Base-by-base conservation (phyloP, 2,329 filamentous ascomycete genomes). In the Aspergillus ochraceoroseus region DNA sequence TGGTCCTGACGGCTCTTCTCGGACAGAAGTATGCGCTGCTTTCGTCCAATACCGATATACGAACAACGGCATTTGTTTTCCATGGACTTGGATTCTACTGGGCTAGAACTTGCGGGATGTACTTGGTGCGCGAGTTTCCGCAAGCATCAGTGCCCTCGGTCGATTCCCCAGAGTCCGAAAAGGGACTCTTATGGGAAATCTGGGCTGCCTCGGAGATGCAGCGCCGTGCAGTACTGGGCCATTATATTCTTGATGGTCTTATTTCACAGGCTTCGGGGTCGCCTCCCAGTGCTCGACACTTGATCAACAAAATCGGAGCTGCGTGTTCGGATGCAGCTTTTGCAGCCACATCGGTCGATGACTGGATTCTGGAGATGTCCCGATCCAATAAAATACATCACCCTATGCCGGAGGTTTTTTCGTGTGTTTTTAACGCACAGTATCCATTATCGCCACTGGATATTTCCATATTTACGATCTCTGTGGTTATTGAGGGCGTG, bases 21-120 rank as follows among this genome's bases (percentile, higher is more conserved):
- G 46, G 50, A 1, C 48, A 48, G 19, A 43, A 35, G n/a, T 53
- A 47, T 25, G 50, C 50, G 8, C 22, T 51, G 8, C 14, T 51
- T 0, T 53, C 50, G 2, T 42, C 44, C 11, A 48, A 49, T 15
- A 4, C 44, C 5, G 43, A 32, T 20, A 51, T 52, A 8, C 44
- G 47, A 7, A 46, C 35, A 2, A 54, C 47, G 8, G 48, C 48
- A 7, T 46, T 46, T 2, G 45, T 51, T 3, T 47, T 50, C 27
- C 51, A 51, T 17, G 44, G 47, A 5, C 31, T 52, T 5, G 50
- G 52, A 2, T 53, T 54, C 20, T 51, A 51, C 33, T 54, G 48
- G 52, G 50, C 48, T 5, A 27, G 48, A 12, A 43, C 40, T 5
- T 48, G 46, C 11, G 51, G 51, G 9, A 53, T 52, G 49, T 48